Evolutionary conservation across 345 rosid species (phyloP), one percentile per base, ranked within the genome.

Genomic region (Zanthoxylum bungeanum): DNA sequence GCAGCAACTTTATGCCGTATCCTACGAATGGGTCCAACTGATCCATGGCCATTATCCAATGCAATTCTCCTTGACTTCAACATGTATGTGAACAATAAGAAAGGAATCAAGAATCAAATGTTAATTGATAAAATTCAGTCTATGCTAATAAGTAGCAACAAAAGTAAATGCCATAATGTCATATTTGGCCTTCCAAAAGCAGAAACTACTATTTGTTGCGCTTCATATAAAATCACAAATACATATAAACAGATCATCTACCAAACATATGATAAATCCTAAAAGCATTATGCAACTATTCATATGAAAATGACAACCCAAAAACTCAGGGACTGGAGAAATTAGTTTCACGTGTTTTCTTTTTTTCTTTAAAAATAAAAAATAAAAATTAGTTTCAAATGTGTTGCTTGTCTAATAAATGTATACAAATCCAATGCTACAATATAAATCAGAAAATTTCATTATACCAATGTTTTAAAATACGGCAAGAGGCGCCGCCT

Each of bases 1-100:
- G 68, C 70, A 61, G 47, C 66, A 55, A 71, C 78, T 64, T 73
- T 79, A 57, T 82, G 86, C 42, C 80, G 83, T n/a, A n/a, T n/a
- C n/a, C n/a, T n/a, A n/a, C n/a, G n/a, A n/a, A n/a, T n/a, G n/a
- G n/a, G n/a, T n/a, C n/a, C n/a, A n/a, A n/a, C n/a, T n/a, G n/a
- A n/a, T n/a, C n/a, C n/a, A n/a, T n/a, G n/a, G n/a, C n/a, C n/a
- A n/a, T n/a, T n/a, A n/a, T n/a, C n/a, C n/a, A n/a, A n/a, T n/a
- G n/a, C n/a, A n/a, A n/a, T n/a, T n/a, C n/a, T n/a, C n/a, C n/a
- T n/a, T n/a, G n/a, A n/a, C n/a, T n/a, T n/a, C n/a, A n/a, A n/a
- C n/a, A 76, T 28, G 64, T 21, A 46, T 69, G 66, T 69, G 73
- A 68, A 70, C n/a, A 65, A 61, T 47, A 61, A 64, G 4, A 71